These are phyloP conservation scores for Candida sp. DNA, from an alignment of 1,139 yeast species.

Conservation along the genomic window DNA sequence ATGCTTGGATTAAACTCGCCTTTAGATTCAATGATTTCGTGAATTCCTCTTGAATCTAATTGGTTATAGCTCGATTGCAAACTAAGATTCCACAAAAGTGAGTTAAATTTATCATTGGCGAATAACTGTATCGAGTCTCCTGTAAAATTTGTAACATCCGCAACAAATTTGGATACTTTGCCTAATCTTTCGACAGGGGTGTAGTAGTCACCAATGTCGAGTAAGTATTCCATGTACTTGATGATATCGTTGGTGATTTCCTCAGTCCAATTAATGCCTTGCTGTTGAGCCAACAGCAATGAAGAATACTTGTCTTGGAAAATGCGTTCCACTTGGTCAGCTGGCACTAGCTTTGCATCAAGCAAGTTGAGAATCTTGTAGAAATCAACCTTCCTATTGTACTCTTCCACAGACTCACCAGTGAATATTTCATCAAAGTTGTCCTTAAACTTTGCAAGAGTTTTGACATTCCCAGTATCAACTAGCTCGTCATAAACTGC, in stretches of 20 bases:
- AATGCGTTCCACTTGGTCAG: conserved; percentile 25
- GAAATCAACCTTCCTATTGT: conserved; percentile 39
- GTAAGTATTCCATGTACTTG: conserved; percentile 32
- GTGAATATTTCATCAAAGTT: conserved; percentile 21
- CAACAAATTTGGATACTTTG: conserved; percentile 30
- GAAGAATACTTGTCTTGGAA: conserved; percentile 34
- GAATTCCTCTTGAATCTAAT: conserved; percentile 9
- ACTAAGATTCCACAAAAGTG: conserved; percentile 40
- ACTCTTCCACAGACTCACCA: conserved; percentile 26
- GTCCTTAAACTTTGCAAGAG: conserved; percentile 7
- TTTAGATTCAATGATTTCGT: conserved; percentile 14
- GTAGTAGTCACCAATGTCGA: conserved; percentile 24
- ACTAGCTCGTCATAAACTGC: conserved; percentile 9
- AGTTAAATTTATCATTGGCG: conserved; percentile 31
- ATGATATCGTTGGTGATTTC: conserved; percentile 33
- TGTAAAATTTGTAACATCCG: conserved; percentile 30
- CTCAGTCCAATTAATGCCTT: conserved; percentile 9
- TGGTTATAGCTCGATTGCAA: conserved; percentile 6
- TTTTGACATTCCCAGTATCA: neutral
- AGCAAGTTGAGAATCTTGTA: conserved; percentile 40
- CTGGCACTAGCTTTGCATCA: conserved; percentile 32
- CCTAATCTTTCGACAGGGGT: conserved; percentile 23
- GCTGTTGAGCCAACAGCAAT: conserved; percentile 16
- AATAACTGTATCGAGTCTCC: conserved; percentile 27
- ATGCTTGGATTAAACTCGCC: neutral